Conservation (phyloP, 805 yeast species). For the Wickerhamiella domercqiae region DNA sequence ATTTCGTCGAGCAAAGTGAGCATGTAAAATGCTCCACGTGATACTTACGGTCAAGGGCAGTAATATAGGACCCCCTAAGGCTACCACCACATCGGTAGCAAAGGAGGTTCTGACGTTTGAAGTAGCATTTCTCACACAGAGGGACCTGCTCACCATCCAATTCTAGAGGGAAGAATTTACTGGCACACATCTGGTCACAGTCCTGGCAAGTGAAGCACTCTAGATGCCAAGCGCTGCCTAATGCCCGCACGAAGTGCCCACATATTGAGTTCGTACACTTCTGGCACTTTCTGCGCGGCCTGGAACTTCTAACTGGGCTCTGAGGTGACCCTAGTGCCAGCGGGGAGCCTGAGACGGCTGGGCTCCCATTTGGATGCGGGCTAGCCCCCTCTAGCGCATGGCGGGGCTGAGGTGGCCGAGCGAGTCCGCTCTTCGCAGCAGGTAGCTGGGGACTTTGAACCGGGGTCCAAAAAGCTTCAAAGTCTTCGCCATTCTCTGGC, state of each 20-base stretch:
- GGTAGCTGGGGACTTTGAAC: background rate
- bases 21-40: constrained; percentile 94
- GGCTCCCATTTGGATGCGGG: background rate
- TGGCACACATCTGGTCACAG: constrained; percentile 66
- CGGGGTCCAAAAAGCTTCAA: background rate
- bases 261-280: constrained; percentile 38
- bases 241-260: constrained; percentile 77
- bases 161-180: constrained; percentile 79
- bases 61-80: constrained; percentile 80
- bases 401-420: background rate
- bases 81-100: constrained; percentile 78
- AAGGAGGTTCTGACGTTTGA: constrained; percentile 67
- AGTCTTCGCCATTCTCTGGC: too few species aligned
- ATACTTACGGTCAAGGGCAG: constrained; percentile 81
- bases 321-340: background rate
- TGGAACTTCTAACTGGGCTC: background rate
- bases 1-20: constrained; percentile 66
- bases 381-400: background rate
- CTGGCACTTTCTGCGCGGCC: constrained; percentile 26
- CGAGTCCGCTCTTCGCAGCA: background rate
- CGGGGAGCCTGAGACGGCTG: background rate
- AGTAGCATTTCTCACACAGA: constrained; percentile 85
- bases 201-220: constrained; percentile 78
- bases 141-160: constrained; percentile 25
- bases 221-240: constrained; percentile 65